These are phyloP conservation scores for Anthracocystis walkeri DNA, from an alignment of 1,284 basidiomycete species.

Conservation along the genomic window DNA sequence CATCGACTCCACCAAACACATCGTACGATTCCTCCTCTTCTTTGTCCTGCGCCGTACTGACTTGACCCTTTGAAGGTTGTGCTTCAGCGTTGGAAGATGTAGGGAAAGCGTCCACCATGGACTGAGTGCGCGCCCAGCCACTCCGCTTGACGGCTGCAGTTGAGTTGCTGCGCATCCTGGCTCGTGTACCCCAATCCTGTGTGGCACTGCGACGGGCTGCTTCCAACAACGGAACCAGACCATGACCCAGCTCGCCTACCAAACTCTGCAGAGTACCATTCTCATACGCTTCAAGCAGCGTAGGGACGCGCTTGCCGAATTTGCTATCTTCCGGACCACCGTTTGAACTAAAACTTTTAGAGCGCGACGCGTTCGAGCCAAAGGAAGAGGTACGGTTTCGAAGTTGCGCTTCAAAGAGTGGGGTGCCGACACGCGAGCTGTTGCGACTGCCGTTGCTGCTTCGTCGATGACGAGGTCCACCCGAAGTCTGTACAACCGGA, in stretches of 20 bases:
- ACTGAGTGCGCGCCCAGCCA: conserved; percentile 17
- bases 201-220: conserved; percentile 62
- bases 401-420: conserved; percentile 29
- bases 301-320: conserved; percentile 40
- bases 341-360: conserved; percentile 43
- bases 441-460: conserved; percentile 27
- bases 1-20: conserved; percentile 43
- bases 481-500: conserved; percentile 29
- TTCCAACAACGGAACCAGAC: conserved; percentile 51
- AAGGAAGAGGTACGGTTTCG: conserved; percentile 27
- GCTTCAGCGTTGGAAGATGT: neutral
- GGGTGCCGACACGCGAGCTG: conserved; percentile 30
- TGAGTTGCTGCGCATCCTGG: conserved; percentile 31
- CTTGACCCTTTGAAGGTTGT: neutral
- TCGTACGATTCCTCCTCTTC: conserved; percentile 28
- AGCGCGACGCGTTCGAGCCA: conserved; percentile 38
- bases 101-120: conserved; percentile 19
- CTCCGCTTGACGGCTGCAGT: conserved; percentile 9
- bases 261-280: conserved; percentile 57
- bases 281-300: conserved; percentile 62
- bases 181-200: conserved; percentile 56
- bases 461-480: conserved; percentile 28
- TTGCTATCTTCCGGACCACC: conserved; percentile 43
- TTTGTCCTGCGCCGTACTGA: neutral
- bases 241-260: conserved; percentile 46